Base-by-base conservation (phyloP, 2,329 filamentous ascomycete genomes). In the Claviceps sp. region DNA sequence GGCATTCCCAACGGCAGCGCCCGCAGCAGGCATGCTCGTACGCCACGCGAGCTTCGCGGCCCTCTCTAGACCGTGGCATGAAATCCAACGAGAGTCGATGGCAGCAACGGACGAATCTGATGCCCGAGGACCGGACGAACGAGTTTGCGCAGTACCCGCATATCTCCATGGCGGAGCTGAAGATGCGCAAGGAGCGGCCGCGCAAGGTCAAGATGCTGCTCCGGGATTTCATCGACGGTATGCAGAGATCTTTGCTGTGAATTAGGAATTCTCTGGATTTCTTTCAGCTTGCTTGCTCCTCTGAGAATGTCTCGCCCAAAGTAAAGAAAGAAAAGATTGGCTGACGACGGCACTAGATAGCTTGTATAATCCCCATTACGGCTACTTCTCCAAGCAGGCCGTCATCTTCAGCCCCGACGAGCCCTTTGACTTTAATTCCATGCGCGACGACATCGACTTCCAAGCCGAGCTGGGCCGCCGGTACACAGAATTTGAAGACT, bases 171-270 rank as follows among this genome's bases (percentile, higher is more conserved):
- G 77, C 85, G 57, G 83, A 89, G 56, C 72, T 98, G 58, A 82
- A 84, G 59, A 73, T 69, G 58, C 77, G 86, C 51, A 82, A 73
- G 50, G 84, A 95, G 64, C 76, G 93, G 62, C 93, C 93, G 45
- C 80, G 80, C 63, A 79, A 86, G 66, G 90, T 95, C 59, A 96
- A 95, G 78, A 98, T 98, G 93, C 72, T 96, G 63, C 87, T 94
- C 65, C 80, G 94, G 58, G 94, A 98, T 74, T 98, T 98, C 64
- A 93, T 98, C 64, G 93, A 98, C 68, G 90, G 87, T 89, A 61
- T 26, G 42, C 38, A 30, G 41, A 6, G 5, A 11, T 11, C 11
- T 43, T 22, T 43, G 17, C 11, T 22, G 10, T 34, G 30, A 34
- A 34, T 10, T 11, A 4, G 4, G 30, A 3, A 1, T 11, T 4